Evolutionary conservation across 2,329 filamentous ascomycete genomes (phyloP), one percentile per base, ranked within the genome.

Genomic region (Botrytis galanthina): DNA sequence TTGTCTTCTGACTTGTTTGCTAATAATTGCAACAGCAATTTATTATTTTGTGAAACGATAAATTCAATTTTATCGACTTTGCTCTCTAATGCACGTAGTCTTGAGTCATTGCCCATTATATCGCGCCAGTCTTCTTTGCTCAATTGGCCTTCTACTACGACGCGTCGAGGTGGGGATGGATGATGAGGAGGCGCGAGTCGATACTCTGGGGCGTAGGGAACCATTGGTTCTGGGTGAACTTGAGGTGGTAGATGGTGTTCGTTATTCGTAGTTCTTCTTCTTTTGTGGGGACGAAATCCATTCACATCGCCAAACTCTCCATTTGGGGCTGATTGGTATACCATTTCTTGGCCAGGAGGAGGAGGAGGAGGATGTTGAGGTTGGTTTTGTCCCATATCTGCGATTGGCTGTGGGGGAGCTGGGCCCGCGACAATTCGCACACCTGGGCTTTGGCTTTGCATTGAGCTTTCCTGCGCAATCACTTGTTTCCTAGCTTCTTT

Each of bases 91-190:
- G 78, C 75, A 48, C 79, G 77, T 32, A 81, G 70, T 59, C 80
- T 78, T 51, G 79, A 77, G 44, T 81, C 80, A 37, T 78, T 80
- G 73, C 79, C 79, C 79, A 81, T 80, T 42, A 81, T 77, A 18
- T 81, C 80, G 46, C 76, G 71, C 80, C 80, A 81, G 63, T 81
- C 80, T 66, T 81, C 80, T 71, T 81, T 81, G 6, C 78, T 80
- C 63, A 81, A 67, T 57, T 76, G 75, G 0, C 80, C 80, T 75
- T 81, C 80, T 26, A 81, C 76, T 18, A 81, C 68, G 20, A 80
- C 80, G 70, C 78, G 74, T 67, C 76, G 76, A 35, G 78, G 77
- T 44, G 78, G 78, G 64, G 79, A 77, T 20, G 78, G 75, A n/a
- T 77, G 78, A 70, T 77, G 76, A 35, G 77, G 78, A 42, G 74